Evolutionary conservation across 2,329 filamentous ascomycete species (phyloP), one percentile per base, ranked within the genome.

Genomic region (Calycina marina): DNA sequence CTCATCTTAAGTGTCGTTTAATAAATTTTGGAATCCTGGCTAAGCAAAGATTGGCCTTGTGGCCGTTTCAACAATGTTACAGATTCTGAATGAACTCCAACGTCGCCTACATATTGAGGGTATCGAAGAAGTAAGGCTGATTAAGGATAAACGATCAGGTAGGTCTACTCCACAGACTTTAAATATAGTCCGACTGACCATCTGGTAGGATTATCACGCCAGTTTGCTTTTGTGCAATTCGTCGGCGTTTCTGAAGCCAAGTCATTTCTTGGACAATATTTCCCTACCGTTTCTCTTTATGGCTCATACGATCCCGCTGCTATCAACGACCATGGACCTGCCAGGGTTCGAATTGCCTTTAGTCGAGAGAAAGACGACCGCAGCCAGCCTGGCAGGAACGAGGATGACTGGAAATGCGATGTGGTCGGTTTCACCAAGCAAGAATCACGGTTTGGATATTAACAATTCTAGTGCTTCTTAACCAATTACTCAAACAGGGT

Each of bases 131-230:
- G 56, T 72, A 29, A 59, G 66, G 12, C 56, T 72, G 31, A 72
- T 72, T 43, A 64, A 66, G 37, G 67, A 72, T 43, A 61, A 66
- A 35, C 62, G 67, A 38, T 71, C 67, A 13, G 69, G 68, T 71
- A 54, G 40, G 50, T 9, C 20, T 14, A 4, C 15, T 10, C 13
- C 5, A 25, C 16, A 13, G 13, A 3, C 3, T 18, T 29, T 29
- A 15, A 13, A 10, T 16, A 15, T 16, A 6, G 5, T 5, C 10
- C 8, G 11, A 9, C 20, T 29, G 11, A 16, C 12, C 6, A 3
- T 29, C 14, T 17, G 9, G 14, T 29, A 72, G 68, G 65, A 41
- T 49, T 61, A 38, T 69, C 68, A 15, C 60, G 67, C 37, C 59
- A 62, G 38, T 62, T 72, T 47, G 68, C 65, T 4, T 72, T 72